A percentile compares a stretch with the other conserved stretches of the same genome.
Evolutionary conservation across 2,329 filamentous ascomycete genomes (phyloP).

Genomic region (Aspergillus novoparasiticus): DNA sequence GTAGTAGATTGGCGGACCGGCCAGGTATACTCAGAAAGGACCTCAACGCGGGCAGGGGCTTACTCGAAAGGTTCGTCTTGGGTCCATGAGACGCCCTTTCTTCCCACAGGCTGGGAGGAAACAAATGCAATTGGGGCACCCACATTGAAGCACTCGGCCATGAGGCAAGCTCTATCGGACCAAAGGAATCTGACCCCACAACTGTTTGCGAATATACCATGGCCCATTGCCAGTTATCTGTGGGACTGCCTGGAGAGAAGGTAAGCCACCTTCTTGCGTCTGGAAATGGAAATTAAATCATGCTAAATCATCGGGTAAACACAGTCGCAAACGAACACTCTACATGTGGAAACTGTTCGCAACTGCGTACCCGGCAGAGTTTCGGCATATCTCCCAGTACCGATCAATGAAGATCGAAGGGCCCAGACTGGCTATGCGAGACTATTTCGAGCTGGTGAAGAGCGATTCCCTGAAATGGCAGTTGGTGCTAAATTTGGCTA

Average conservation of each 20-base stretch:
- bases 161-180: slow-evolving; percentile 35
- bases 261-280: slow-evolving; percentile 27
- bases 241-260: slow-evolving; percentile 41
- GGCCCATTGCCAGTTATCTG: slow-evolving; percentile 41
- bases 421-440: slow-evolving; percentile 32
- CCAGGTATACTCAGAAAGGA: slow-evolving; percentile 19
- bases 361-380: slow-evolving; percentile 39
- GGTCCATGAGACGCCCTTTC: slow-evolving; percentile 43
- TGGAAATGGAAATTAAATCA: neutral
- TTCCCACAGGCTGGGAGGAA: slow-evolving; percentile 31
- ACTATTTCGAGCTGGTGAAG: slow-evolving; percentile 40
- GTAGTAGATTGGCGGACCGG: slow-evolving; percentile 18
- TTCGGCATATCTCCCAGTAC: slow-evolving; percentile 29
- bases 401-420: slow-evolving; percentile 34
- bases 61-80: slow-evolving; percentile 34
- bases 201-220: slow-evolving; percentile 42
- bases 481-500: slow-evolving; percentile 37
- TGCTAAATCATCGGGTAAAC: neutral
- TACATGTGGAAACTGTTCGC: slow-evolving; percentile 49
- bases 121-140: slow-evolving; percentile 30
- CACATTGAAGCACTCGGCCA: slow-evolving; percentile 39
- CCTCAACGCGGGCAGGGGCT: slow-evolving; percentile 1
- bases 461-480: slow-evolving; percentile 38
- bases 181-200: slow-evolving; percentile 38
- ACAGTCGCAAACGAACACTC: slow-evolving; percentile 33